Conservation (phyloP, 805 yeast species). For the Hagleromyces aurorensis region DNA sequence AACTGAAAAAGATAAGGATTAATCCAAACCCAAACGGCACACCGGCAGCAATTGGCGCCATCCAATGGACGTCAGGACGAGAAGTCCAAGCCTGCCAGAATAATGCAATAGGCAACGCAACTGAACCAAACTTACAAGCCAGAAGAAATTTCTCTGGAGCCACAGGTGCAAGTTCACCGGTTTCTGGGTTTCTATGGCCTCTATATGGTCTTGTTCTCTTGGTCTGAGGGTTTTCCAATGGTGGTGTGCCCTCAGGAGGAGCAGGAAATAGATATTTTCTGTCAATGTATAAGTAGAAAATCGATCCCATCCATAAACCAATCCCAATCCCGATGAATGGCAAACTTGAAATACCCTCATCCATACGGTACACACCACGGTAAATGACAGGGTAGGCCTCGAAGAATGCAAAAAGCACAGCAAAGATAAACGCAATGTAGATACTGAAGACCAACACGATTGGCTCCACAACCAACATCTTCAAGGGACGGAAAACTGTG, state of each 20-base stretch:
- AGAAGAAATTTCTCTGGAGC: slow-evolving; percentile 55
- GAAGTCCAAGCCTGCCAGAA: slow-evolving; percentile 85
- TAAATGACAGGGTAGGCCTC: slow-evolving; percentile 59
- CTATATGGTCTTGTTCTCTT: slow-evolving; percentile 28
- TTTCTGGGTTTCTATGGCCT: slow-evolving; percentile 38
- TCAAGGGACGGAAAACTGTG: slow-evolving; percentile 53
- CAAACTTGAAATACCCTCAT: slow-evolving; percentile 53
- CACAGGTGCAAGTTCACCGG: slow-evolving; percentile 47
- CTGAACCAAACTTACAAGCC: slow-evolving; percentile 59
- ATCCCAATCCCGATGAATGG: slow-evolving; percentile 67
- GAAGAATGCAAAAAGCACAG: slow-evolving; percentile 71
- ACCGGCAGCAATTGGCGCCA: slow-evolving; percentile 70
- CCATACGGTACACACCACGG: slow-evolving; percentile 55
- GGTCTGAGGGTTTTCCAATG: slow-evolving; percentile 33
- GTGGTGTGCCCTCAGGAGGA: slow-evolving; percentile 51
- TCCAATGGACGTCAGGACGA: slow-evolving; percentile 56
- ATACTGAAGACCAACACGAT: slow-evolving; percentile 62
- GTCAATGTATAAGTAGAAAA: slow-evolving; percentile 44
- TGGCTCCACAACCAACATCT: slow-evolving; percentile 67
- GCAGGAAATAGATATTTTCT: slow-evolving; percentile 42
- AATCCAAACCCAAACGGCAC: slow-evolving; percentile 72
- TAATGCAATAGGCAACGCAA: slow-evolving; percentile 56
- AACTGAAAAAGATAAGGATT: slow-evolving; percentile 61
- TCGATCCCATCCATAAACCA: slow-evolving; percentile 53
- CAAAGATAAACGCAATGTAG: slow-evolving; percentile 68